These are phyloP conservation scores for Boletus subluridellus DNA, from an alignment of 1,284 basidiomycete genomes.

Conservation along the genomic window DNA sequence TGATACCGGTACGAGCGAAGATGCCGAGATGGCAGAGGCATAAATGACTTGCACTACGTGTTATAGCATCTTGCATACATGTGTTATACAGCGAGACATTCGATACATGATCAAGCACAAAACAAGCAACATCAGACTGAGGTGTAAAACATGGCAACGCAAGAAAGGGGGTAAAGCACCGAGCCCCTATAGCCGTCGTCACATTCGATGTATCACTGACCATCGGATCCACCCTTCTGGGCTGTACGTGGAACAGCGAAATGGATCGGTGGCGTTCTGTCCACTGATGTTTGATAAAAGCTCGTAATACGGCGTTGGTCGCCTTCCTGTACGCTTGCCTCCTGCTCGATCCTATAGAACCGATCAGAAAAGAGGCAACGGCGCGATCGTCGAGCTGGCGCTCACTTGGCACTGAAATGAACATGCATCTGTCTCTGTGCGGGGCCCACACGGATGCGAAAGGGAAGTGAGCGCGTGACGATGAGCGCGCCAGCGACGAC, in stretches of 20 bases:
- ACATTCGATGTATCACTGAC: constrained; percentile 7
- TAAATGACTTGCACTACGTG: constrained; percentile 12
- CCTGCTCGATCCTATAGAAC: constrained; percentile 33
- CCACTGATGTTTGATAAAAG: constrained; percentile 37
- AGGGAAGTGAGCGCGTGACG: constrained; percentile 43
- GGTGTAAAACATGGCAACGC: not conserved
- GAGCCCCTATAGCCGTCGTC: not conserved
- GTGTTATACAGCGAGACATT: constrained; percentile 5
- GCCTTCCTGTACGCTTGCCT: constrained; percentile 18
- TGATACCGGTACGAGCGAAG: constrained; percentile 32
- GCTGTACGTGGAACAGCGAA: constrained; percentile 23
- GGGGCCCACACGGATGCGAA: constrained; percentile 43
- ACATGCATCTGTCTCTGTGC: constrained; percentile 39
- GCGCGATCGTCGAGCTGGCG: not conserved
- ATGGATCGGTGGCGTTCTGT: constrained; percentile 39
- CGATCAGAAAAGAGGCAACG: not conserved
- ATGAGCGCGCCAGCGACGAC: constrained; percentile 44
- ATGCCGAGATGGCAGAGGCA: constrained; percentile 40
- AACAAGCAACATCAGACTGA: not conserved
- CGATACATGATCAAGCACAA: not conserved
- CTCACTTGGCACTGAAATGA: constrained; percentile 45
- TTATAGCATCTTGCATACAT: constrained; percentile 1
- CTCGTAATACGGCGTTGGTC: constrained; percentile 37
- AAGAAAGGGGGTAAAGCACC: not conserved
- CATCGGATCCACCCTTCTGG: constrained; percentile 6